A percentile compares a stretch with the other conserved stretches of the same genome.
Conservation (phyloP, 257 asterid species). For the Nicotiana obtusifolia region DNA sequence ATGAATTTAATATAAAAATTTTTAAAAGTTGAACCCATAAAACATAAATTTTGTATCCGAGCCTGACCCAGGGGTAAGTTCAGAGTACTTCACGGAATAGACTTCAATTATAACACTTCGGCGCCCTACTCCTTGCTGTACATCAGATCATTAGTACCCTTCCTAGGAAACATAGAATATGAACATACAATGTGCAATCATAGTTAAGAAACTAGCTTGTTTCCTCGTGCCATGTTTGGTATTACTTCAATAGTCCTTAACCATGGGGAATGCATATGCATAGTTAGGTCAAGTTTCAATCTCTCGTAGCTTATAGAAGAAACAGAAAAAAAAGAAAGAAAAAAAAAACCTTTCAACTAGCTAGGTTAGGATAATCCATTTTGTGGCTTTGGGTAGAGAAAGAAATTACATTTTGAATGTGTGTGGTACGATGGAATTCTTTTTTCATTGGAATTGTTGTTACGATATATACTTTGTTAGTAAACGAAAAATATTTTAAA, state of each 20-base stretch:
- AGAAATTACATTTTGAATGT: neutral
- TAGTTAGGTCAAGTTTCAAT: neutral
- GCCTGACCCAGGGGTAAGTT: neutral
- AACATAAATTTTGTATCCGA: too few relatives aligned
- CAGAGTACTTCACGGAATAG: neutral
- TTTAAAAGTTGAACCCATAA: too few relatives aligned
- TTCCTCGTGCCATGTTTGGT: neutral
- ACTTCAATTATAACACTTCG: neutral
- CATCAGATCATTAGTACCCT: conserved; percentile 38
- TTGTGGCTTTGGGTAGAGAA: neutral
- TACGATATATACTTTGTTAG: too few relatives aligned
- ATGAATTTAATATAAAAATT: too few relatives aligned
- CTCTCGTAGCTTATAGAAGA: neutral
- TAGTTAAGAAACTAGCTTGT: neutral
- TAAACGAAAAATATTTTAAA: neutral
- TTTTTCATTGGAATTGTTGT: too few relatives aligned
- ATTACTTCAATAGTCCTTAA: neutral
- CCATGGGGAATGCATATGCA: neutral
- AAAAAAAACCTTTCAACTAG: too few relatives aligned
- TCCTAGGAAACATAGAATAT: conserved; percentile 54
- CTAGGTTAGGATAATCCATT: neutral
- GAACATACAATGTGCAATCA: conserved; percentile 19
- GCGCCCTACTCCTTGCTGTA: conserved; percentile 49
- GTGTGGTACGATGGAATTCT: neutral
- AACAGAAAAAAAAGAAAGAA: neutral